Evolutionary conservation across 169 alveolate species (phyloP), one percentile per base, ranked within the genome.

Genomic region (Babesia caballi): DNA sequence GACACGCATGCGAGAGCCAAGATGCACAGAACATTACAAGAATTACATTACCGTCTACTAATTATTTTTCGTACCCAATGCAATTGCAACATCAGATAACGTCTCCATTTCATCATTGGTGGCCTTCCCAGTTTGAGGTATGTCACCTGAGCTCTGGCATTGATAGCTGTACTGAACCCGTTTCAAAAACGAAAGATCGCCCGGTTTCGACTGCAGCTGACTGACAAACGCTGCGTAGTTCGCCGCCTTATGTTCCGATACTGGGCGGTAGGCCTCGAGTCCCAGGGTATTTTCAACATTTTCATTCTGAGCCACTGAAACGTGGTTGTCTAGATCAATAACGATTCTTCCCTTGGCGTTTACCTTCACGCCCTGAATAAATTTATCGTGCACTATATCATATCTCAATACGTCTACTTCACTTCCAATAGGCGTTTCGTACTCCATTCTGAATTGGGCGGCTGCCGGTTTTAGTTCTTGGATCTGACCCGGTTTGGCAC

Each of bases 121-220:
- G 15, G 49, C 30, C n/a, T 58, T 53, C 14, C 35, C 82, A 17
- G 15, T 15, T 3, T 19, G 28, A 12, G 51, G 38, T 0, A 6
- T 32, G 11, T 49, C 82, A 7, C 86, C 86, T 30, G 86, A 78
- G 47, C 86, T 78, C 72, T 78, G 86, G 47, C 86, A 67, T 40
- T 68, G 56, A 38, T 67, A 78, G 36, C 38, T 68, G 54, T 78
- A 78, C 27, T 81, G 69, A 28, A 78, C 86, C 8, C 61, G 35
- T 49, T 78, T 78, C 57, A 78, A 44, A 38, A 67, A 67, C 11
- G 81, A 40, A 11, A 78, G 65, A 27, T 40, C 50, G n/a, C 30
- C 40, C 15, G 58, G 30, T 27, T 32, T 5, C 27, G 76, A 58
- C 2, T 28, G 68, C 41, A 69, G 17, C 19, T 53, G 28, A 7